A percentile compares a stretch with the other conserved stretches of the same genome.
phyloP scores from a whole-genome alignment of 2,329 filamentous ascomycete species.

The Diplodia seriata region DNA sequence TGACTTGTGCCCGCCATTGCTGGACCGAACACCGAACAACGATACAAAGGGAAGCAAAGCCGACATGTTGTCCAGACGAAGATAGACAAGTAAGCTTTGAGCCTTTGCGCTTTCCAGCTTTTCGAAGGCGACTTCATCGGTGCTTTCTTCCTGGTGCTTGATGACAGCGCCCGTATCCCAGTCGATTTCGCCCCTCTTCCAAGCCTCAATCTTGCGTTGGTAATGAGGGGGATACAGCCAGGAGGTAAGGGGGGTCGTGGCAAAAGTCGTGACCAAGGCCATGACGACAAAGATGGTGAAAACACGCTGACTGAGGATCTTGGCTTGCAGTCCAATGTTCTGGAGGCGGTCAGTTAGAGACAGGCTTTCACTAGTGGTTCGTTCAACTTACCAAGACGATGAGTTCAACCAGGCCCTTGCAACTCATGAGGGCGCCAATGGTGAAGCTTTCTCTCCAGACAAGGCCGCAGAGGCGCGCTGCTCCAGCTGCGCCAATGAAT shows the following conservation, averaged over 20 bases:
- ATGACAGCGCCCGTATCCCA: constrained; percentile 72
- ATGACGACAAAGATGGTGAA: constrained; percentile 97
- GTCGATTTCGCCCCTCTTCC: constrained; percentile 87
- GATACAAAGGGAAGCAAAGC: constrained; percentile 83
- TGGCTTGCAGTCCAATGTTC: constrained; percentile 83
- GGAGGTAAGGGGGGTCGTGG: constrained; percentile 78
- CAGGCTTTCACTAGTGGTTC: neutral
- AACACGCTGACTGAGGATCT: constrained; percentile 78
- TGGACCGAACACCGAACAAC: constrained; percentile 67
- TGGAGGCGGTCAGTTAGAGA: constrained; percentile 40
- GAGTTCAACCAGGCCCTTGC: constrained; percentile 91
- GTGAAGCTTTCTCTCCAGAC: constrained; percentile 90
- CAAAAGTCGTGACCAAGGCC: constrained; percentile 85
- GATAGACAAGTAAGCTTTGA: constrained; percentile 75
- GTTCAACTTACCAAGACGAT: constrained; percentile 79
- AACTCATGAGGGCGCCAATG: constrained; percentile 93
- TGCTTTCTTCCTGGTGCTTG: constrained; percentile 39
- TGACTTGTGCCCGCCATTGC: constrained; percentile 48
- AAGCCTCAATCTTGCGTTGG: constrained; percentile 73
- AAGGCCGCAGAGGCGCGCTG: constrained; percentile 76
- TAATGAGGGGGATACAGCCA: constrained; percentile 80
- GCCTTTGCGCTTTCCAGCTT: constrained; percentile 62
- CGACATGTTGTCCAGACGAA: constrained; percentile 84
- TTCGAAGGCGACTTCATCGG: constrained; percentile 52
- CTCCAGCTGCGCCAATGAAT: constrained; percentile 80